These are phyloP conservation scores for Diaporthe sp. DNA, from an alignment of 2,329 filamentous ascomycete genomes.

Conservation along the genomic window DNA sequence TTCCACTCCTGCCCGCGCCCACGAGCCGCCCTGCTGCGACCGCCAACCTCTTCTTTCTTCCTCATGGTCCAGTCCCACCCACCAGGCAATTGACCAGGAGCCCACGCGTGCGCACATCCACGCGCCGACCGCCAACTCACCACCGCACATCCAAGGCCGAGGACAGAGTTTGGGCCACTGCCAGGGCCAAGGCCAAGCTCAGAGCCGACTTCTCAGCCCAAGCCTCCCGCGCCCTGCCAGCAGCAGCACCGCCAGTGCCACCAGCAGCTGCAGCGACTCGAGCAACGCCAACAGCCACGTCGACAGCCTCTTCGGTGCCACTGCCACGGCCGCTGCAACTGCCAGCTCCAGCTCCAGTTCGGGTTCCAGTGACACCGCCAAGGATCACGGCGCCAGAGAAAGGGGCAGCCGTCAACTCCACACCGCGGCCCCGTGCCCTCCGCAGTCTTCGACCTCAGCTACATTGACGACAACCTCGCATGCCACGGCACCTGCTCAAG, in stretches of 20 bases:
- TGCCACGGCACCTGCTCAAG: constrained; percentile 18
- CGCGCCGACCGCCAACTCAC: constrained; percentile 11
- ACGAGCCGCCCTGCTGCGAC: constrained; percentile 10
- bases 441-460: constrained; percentile 8
- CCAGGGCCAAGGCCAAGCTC: constrained; percentile 16
- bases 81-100: constrained; percentile 4
- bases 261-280: constrained; percentile 19
- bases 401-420: constrained; percentile 47
- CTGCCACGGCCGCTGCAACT: background rate
- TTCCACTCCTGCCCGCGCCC: constrained; percentile 12
- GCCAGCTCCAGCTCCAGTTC: background rate
- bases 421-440: background rate
- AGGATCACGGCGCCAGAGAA: constrained; percentile 39
- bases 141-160: background rate
- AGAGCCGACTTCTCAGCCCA: constrained; percentile 10
- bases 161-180: constrained; percentile 10
- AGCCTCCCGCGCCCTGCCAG: constrained; percentile 32
- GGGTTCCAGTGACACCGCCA: constrained; percentile 7
- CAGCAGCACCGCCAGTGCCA: constrained; percentile 17
- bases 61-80: constrained; percentile 1
- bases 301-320: constrained; percentile 6
- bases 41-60: constrained; percentile 5
- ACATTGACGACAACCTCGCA: constrained; percentile 16
- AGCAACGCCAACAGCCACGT: constrained; percentile 20
- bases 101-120: background rate